These are phyloP conservation scores for Naganishia sp. DNA, from an alignment of 1,284 basidiomycete species.

Conservation along the genomic window DNA sequence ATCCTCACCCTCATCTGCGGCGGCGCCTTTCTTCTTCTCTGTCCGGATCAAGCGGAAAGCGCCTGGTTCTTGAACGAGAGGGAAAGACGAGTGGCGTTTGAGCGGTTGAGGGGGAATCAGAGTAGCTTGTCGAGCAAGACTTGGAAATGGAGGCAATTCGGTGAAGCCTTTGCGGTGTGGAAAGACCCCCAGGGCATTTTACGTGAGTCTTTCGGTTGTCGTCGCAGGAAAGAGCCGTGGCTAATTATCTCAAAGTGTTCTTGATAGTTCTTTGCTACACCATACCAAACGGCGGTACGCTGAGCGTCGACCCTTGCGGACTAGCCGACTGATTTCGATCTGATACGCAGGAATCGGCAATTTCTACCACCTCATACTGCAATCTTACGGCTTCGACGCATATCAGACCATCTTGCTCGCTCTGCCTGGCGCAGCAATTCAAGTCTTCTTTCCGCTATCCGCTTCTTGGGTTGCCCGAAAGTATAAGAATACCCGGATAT, in stretches of 20 bases:
- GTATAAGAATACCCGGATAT: slow-evolving; percentile 35
- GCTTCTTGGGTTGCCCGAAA: slow-evolving; percentile 40
- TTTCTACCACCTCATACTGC: slow-evolving; percentile 37
- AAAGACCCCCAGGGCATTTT: slow-evolving; percentile 41
- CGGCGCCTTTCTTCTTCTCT: slow-evolving; percentile 40
- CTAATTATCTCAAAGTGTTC: slow-evolving; percentile 24
- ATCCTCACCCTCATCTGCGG: slow-evolving; percentile 43
- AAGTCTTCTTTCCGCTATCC: slow-evolving; percentile 42
- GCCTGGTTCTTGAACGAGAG: slow-evolving; percentile 37
- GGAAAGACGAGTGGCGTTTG: slow-evolving; percentile 42
- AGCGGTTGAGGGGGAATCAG: slow-evolving; percentile 46
- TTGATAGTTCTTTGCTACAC: slow-evolving; percentile 38
- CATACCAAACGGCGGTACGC: slow-evolving; percentile 41
- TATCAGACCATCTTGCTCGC: slow-evolving; percentile 45
- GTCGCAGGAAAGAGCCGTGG: neutral
- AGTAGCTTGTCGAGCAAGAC: slow-evolving; percentile 39
- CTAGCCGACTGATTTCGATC: slow-evolving; percentile 29
- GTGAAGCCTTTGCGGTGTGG: slow-evolving; percentile 44
- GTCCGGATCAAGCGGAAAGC: slow-evolving; percentile 43
- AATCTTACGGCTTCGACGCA: slow-evolving; percentile 43
- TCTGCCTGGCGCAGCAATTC: slow-evolving; percentile 41
- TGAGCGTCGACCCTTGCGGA: slow-evolving; percentile 3
- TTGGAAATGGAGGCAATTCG: slow-evolving; percentile 47
- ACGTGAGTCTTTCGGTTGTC: slow-evolving; percentile 10
- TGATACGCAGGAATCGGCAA: slow-evolving; percentile 37